These are phyloP conservation scores for Axilococcus clingmanii DNA, from an alignment of 139 green algal genomes.

Conservation along the genomic window DNA sequence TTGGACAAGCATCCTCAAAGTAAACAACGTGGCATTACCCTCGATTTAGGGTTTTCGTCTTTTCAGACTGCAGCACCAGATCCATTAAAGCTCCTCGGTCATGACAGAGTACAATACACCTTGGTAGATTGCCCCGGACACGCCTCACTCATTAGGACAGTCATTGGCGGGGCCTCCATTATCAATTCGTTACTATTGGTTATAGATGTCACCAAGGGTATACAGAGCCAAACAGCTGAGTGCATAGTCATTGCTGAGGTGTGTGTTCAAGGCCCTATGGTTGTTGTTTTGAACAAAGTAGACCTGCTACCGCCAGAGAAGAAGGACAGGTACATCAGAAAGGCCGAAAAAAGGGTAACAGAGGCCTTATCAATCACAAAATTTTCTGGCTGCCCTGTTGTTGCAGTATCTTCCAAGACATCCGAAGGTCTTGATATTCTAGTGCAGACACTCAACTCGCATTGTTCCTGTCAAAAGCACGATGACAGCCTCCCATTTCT, in stretches of 20 bases:
- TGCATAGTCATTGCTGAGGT: slow-evolving; percentile 89
- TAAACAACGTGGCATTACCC: slow-evolving; percentile 86
- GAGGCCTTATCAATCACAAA: slow-evolving; percentile 69
- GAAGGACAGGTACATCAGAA: slow-evolving; percentile 46
- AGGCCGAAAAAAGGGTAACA: slow-evolving; percentile 39
- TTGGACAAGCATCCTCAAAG: slow-evolving; percentile 96
- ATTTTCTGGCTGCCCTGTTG: slow-evolving; percentile 62
- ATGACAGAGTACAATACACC: slow-evolving; percentile 74
- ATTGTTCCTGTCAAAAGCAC: slow-evolving; percentile 10
- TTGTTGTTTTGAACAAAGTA: slow-evolving; percentile 90
- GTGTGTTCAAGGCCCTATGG: slow-evolving; percentile 53
- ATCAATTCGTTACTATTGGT: slow-evolving; percentile 96
- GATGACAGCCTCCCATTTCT: slow-evolving; percentile 48
- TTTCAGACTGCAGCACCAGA: slow-evolving; percentile 48
- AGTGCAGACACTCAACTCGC: slow-evolving; percentile 1
- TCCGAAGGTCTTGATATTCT: slow-evolving; percentile 15
- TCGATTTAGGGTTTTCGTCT: slow-evolving; percentile 94
- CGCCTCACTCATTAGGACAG: slow-evolving; percentile 89
- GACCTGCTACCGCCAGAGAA: slow-evolving; percentile 55
- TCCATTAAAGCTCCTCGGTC: neutral
- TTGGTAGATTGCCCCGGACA: slow-evolving; percentile 97
- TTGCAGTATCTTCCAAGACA: slow-evolving; percentile 45
- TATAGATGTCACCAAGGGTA: slow-evolving; percentile 87
- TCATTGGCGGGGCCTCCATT: slow-evolving; percentile 86
- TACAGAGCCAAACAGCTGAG: slow-evolving; percentile 86